These are phyloP conservation scores for Lagerstroemia speciosa DNA, from an alignment of 345 rosid genomes.

Conservation along the genomic window DNA sequence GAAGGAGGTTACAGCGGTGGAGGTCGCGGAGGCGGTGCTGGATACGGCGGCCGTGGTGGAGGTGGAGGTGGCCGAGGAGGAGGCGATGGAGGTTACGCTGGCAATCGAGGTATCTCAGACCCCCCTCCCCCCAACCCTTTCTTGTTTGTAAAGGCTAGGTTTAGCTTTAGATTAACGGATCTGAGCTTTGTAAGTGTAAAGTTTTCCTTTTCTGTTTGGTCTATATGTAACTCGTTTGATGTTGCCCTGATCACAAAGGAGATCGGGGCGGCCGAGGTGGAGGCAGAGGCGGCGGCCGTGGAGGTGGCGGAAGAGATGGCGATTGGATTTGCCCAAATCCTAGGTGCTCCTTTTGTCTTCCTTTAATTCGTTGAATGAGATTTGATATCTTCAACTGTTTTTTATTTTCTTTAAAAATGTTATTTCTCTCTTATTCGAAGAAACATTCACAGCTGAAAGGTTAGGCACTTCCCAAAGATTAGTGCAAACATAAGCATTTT, in stretches of 20 bases:
- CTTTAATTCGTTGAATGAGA: neutral
- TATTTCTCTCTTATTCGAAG: no score
- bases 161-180: constrained; percentile 9
- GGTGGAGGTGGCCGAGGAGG: constrained; percentile 18
- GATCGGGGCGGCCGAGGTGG: constrained; percentile 70
- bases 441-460: no score
- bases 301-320: constrained; percentile 84
- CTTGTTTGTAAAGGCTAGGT: neutral
- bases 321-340: constrained; percentile 96
- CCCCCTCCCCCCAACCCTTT: neutral
- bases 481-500: neutral
- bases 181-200: constrained; percentile 3
- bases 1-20: constrained; percentile 34
- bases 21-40: constrained; percentile 34
- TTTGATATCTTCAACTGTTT: neutral
- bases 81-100: constrained; percentile 26
- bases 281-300: constrained; percentile 54
- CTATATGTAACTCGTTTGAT: constrained; percentile 8
- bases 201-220: neutral
- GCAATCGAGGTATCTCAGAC: constrained; percentile 35
- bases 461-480: no score
- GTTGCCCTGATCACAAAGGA: constrained; percentile 46
- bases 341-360: constrained; percentile 30
- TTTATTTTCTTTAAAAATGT: neutral
- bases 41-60: constrained; percentile 46